Conservation (phyloP, 2,329 filamentous ascomycete species). For the Colletotrichum tofieldiae region DNA sequence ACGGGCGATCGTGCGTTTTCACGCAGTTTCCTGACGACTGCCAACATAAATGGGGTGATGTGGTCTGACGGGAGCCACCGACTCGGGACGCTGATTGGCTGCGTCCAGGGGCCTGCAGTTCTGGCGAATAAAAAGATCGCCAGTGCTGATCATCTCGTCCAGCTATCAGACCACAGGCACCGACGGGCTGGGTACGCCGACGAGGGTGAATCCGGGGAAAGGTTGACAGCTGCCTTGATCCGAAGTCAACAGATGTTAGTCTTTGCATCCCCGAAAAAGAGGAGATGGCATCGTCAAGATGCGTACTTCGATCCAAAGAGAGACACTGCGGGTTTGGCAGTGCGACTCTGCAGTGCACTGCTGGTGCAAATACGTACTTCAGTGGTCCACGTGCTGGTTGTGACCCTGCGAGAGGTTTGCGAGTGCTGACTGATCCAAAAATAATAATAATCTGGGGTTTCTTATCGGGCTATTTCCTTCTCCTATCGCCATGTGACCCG, state of each 20-base stretch:
- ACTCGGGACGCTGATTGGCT: constrained; percentile 36
- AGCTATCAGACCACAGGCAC: constrained; percentile 38
- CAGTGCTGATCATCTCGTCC: constrained; percentile 34
- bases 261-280: constrained; percentile 22
- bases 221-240: constrained; percentile 22
- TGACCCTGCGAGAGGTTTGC: background rate
- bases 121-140: constrained; percentile 41
- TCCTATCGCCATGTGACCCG: constrained; percentile 44
- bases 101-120: constrained; percentile 18
- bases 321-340: background rate
- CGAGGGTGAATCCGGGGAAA: constrained; percentile 37
- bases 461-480: constrained; percentile 26
- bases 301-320: background rate
- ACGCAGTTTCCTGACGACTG: constrained; percentile 37
- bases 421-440: constrained; percentile 13
- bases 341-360: background rate
- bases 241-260: constrained; percentile 11
- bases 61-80: constrained; percentile 43
- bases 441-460: constrained; percentile 12
- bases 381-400: background rate
- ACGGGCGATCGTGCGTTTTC: constrained; percentile 38
- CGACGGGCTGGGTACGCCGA: constrained; percentile 31
- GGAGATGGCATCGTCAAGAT: constrained; percentile 10
- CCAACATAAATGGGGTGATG: constrained; percentile 44
- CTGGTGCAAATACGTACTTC: constrained; percentile 16